Evolutionary conservation across 2,329 filamentous ascomycete genomes (phyloP).

Genomic region (Huntiella moniliformis): DNA sequence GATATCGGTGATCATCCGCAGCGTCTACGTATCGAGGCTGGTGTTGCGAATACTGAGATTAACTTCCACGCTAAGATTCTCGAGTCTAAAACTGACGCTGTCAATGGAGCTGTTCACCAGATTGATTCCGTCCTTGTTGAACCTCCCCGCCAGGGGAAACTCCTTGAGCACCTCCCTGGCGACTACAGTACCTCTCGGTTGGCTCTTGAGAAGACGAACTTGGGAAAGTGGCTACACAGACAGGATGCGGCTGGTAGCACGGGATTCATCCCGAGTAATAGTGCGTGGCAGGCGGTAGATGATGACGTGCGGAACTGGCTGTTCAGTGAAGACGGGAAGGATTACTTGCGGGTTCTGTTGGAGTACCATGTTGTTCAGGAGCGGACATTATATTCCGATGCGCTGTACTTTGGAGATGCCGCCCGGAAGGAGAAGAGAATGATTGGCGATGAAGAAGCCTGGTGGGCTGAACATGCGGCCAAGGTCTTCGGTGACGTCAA

Average conservation of each 20-base stretch:
- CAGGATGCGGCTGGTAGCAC: slow-evolving; percentile 44
- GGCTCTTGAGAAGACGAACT: slow-evolving; percentile 54
- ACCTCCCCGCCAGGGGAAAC: slow-evolving; percentile 39
- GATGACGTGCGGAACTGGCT: slow-evolving; percentile 61
- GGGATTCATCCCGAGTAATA: slow-evolving; percentile 64
- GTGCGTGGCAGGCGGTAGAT: slow-evolving; percentile 60
- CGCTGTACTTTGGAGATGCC: slow-evolving; percentile 36
- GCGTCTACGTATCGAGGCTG: slow-evolving; percentile 49
- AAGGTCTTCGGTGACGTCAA: neutral
- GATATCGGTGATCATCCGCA: slow-evolving; percentile 48
- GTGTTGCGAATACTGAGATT: slow-evolving; percentile 43
- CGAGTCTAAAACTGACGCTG: slow-evolving; percentile 43
- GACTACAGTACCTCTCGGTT: slow-evolving; percentile 65
- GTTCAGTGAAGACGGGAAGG: slow-evolving; percentile 55
- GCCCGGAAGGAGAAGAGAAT: slow-evolving; percentile 8
- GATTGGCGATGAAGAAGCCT: slow-evolving; percentile 13
- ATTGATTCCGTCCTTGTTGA: slow-evolving; percentile 60
- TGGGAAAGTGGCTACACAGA: slow-evolving; percentile 41
- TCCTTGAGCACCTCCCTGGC: slow-evolving; percentile 46
- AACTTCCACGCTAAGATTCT: slow-evolving; percentile 63
- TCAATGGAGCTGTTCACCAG: slow-evolving; percentile 67
- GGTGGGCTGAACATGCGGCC: neutral
- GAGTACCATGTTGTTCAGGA: slow-evolving; percentile 62
- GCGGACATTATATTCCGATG: slow-evolving; percentile 67
- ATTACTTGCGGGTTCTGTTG: slow-evolving; percentile 60